Conservation (phyloP, 768 basidiomycete genomes). For the Russula earlei region DNA sequence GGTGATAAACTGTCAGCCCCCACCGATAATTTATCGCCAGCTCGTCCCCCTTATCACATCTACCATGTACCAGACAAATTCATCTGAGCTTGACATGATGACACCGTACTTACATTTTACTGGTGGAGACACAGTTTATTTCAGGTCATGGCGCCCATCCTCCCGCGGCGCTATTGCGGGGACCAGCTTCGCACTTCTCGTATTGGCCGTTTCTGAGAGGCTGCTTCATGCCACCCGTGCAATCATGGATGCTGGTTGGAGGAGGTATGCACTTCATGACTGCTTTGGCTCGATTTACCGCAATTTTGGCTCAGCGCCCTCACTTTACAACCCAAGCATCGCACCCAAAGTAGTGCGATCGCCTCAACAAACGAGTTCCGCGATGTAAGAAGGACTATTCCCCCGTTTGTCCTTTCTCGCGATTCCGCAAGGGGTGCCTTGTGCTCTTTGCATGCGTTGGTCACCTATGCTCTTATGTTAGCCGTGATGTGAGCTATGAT, state of each 20-base stretch:
- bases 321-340: background rate
- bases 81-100: constrained; percentile 37
- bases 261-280: constrained; percentile 26
- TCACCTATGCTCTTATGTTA: constrained; percentile 71
- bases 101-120: constrained; percentile 63
- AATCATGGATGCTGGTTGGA: constrained; percentile 49
- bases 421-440: constrained; percentile 65
- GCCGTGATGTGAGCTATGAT: constrained; percentile 59
- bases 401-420: constrained; percentile 57
- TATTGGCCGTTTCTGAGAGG: constrained; percentile 63
- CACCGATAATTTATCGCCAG: too few species aligned
- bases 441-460: constrained; percentile 49
- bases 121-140: constrained; percentile 53
- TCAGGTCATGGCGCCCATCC: constrained; percentile 57
- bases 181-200: constrained; percentile 60
- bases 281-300: background rate
- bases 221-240: constrained; percentile 51
- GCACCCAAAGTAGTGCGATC: background rate
- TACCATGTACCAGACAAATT: constrained; percentile 5
- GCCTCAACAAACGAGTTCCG: background rate
- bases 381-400: constrained; percentile 26
- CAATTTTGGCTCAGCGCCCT: background rate
- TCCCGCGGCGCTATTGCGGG: constrained; percentile 65
- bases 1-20: too few species aligned
- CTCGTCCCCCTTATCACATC: background rate